These are phyloP conservation scores for Tuber indicum DNA, from an alignment of 495 filamentous ascomycete species.

Conservation along the genomic window DNA sequence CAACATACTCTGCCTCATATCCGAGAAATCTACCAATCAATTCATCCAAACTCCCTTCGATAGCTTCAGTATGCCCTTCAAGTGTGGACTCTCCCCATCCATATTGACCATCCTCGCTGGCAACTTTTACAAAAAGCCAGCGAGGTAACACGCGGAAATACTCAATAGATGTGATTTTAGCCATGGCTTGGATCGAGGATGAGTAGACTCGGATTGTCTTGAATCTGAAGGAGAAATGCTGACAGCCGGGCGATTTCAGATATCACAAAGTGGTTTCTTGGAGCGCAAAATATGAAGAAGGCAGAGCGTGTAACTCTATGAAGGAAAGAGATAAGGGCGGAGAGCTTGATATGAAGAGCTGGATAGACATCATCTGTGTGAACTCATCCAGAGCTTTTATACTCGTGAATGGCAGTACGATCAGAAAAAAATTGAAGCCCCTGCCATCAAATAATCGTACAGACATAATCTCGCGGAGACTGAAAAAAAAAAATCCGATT, in stretches of 20 bases:
- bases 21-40: slow-evolving; percentile 58
- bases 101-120: slow-evolving; percentile 54
- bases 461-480: background rate
- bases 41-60: slow-evolving; percentile 68
- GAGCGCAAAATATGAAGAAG: background rate
- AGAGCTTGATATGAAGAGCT: background rate
- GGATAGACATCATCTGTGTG: background rate
- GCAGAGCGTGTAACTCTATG: background rate
- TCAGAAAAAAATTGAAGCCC: background rate
- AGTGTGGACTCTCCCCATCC: slow-evolving; percentile 79
- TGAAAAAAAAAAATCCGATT: background rate
- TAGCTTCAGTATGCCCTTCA: slow-evolving; percentile 68
- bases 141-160: slow-evolving; percentile 68
- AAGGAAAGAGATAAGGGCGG: background rate
- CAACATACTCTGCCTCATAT: slow-evolving; percentile 63
- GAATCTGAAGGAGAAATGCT: background rate
- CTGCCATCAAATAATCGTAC: background rate
- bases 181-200: slow-evolving; percentile 47
- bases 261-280: background rate
- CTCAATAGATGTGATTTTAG: slow-evolving; percentile 61
- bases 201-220: background rate
- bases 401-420: background rate
- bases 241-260: background rate
- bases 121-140: slow-evolving; percentile 76
- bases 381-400: background rate